Evolutionary conservation across 495 filamentous ascomycete species (phyloP).

Genomic region (Penicillium dipodomyicola): DNA sequence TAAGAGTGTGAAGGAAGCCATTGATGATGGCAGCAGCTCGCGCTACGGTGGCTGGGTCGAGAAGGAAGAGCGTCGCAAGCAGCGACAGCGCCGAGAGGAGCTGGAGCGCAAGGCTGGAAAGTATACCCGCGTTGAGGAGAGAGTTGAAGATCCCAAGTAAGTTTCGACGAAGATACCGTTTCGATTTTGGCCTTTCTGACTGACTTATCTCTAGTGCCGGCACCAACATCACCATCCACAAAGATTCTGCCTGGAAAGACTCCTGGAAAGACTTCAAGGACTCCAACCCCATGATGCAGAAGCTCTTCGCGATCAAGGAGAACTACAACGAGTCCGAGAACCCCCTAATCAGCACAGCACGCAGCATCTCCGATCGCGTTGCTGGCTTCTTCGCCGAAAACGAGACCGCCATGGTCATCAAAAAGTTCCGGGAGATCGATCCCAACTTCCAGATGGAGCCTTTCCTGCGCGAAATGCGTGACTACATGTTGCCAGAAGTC

Average conservation of each 20-base stretch:
- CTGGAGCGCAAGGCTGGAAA: conserved; percentile 53
- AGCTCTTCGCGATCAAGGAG: conserved; percentile 75
- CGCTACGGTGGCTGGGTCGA: conserved; percentile 95
- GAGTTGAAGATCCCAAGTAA: conserved; percentile 85
- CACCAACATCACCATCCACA: conserved; percentile 91
- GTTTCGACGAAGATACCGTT: conserved; percentile 26
- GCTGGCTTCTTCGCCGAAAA: conserved; percentile 98
- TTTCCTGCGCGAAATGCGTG: conserved; percentile 89
- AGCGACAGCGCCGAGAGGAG: conserved; percentile 70
- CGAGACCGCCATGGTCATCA: conserved; percentile 94
- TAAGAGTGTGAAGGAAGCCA: conserved; percentile 90
- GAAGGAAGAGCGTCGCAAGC: conserved; percentile 83
- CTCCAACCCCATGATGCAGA: conserved; percentile 82
- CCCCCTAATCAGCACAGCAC: conserved; percentile 86
- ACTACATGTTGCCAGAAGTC: conserved; percentile 97
- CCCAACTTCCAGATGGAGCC: conserved; percentile 91
- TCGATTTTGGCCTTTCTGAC: conserved; percentile 22
- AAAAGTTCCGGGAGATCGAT: conserved; percentile 96
- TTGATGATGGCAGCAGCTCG: conserved; percentile 95
- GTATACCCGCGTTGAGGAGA: conserved; percentile 49
- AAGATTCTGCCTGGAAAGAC: conserved; percentile 94
- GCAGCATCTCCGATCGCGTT: conserved; percentile 87
- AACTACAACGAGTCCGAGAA: conserved; percentile 96
- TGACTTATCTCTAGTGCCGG: conserved; percentile 64
- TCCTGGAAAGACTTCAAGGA: conserved; percentile 92